Base-by-base conservation (phyloP, 2,329 filamentous ascomycete species). In the Stylonectria norvegica region DNA sequence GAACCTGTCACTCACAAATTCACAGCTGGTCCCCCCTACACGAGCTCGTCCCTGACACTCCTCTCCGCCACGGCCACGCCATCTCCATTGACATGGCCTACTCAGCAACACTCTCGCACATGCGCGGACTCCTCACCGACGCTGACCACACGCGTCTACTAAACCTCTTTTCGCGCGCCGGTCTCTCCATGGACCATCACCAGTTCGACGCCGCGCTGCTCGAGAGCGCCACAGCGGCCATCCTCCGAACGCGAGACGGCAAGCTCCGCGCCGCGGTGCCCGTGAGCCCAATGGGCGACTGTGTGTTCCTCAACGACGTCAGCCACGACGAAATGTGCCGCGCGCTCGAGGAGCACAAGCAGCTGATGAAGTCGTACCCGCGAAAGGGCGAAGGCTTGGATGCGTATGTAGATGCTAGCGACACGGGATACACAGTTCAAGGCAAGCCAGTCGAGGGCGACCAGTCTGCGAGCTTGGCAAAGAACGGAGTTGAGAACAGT, bases 41-140 rank as follows among this genome's bases (percentile, higher is more conserved):
- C 56, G 83, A 87, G 62, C 73, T 88, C 8, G 72, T 83, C 0
- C 83, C 83, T 1, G 75, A 82, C 36, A 79, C 80, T 0, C 83
- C 83, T 1, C 73, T 86, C 30, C 78, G 83, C 29, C 84, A 87
- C 58, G 83, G 83, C 4, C 83, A 87, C 56, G 83, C 83, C 49
- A 86, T 87, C 51, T 83, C 79, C 3, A 84, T 86, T 46, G 83
- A 86, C 59, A 87, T 87, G 83, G 83, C 83, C 0, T 87, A 83
- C 64, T 84, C 81, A 0, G 82, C 83, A 0, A 86, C 83, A 0
- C 70, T 87, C 4, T 80, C 83, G 14, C 75, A 81, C 56, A 62
- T 70, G 43, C 75, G 79, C n/a, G 78, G 79, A 4, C 66, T 85
- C 0, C 69, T 87, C 8, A 72, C 69, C 16, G 67, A 78, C 31